These are phyloP conservation scores for Didymella sp. DNA, from an alignment of 2,329 filamentous ascomycete genomes.

Conservation along the genomic window DNA sequence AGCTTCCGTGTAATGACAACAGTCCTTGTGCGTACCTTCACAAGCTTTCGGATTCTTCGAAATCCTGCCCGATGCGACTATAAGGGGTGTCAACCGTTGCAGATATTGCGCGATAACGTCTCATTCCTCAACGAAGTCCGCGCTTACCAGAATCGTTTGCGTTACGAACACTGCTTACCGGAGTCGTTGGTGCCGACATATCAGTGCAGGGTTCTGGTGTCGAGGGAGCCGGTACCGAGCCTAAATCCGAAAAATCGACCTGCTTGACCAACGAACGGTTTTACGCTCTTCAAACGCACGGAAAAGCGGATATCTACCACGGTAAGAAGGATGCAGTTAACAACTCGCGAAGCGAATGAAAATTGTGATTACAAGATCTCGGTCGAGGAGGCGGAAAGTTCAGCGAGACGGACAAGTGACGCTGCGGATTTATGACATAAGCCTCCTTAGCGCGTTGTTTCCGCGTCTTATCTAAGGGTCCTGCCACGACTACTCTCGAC, in stretches of 20 bases:
- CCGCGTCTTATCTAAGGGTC: neutral
- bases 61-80: slow-evolving; percentile 2
- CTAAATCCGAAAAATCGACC: neutral
- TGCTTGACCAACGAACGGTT: neutral
- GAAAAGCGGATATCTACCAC: too few relatives aligned
- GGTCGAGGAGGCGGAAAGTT: neutral
- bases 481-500: too few relatives aligned
- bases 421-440: slow-evolving; percentile 3
- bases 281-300: neutral
- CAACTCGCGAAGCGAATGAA: too few relatives aligned
- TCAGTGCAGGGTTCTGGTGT: neutral
- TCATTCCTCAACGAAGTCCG: neutral
- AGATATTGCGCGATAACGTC: neutral
- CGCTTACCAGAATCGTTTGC: neutral
- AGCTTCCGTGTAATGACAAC: neutral
- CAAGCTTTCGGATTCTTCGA: slow-evolving; percentile 19
- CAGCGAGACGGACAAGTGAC: neutral
- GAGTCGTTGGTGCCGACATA: neutral
- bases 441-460: neutral
- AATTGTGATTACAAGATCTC: too few relatives aligned
- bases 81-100: neutral
- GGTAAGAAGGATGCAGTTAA: too few relatives aligned
- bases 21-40: neutral
- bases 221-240: neutral
- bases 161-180: neutral